Evolutionary conservation across 2,329 filamentous ascomycete species (phyloP), one percentile per base, ranked within the genome.

Genomic region (Aspergillus awamori): DNA sequence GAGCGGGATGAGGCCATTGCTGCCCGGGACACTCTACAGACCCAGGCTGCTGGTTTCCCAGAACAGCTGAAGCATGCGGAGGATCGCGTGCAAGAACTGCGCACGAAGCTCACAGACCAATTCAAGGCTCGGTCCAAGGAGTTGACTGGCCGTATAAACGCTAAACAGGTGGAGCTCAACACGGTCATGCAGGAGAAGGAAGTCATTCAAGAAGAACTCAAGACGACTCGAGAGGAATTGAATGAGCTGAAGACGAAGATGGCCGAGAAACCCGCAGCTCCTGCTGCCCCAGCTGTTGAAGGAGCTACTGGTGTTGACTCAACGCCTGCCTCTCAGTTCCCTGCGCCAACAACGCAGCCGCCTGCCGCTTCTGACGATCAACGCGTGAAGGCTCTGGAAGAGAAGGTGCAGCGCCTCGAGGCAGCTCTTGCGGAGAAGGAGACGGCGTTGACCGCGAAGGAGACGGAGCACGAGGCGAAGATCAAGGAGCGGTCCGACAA

Each of bases 1-100:
- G 89, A 93, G 72, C 84, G 88, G 7, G 84, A 90, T 66, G 88
- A 92, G 63, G 79, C 91, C 10, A 79, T 85, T 53, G 76, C 80
- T 2, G 82, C 82, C 68, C 83, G 79, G 66, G 79, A 79, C 58
- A 70, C 75, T 6, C 71, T 87, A n/a, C 79, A 85, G 64, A 77
- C 81, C 38, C 78, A 86, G 64, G 70, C 82, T 30, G 77, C 81
- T 43, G 73, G 73, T 7, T 76, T 84, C 57, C 79, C 83, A 3
- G 81, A 80, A 45, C 79, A 82, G 59, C 72, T 84, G 38, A 76
- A 79, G 57, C 69, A 77, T 58, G 77, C 76, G 2, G 77, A 85
- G 69, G 75, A 83, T 63, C 79, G 77, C 13, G 75, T 83, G 33
- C 75, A 83, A 49, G 84, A 87, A 30, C 77, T 80, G 58, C 81